Conservation (phyloP, 805 yeast species). For the Wilhelminamyces savonicus region DNA sequence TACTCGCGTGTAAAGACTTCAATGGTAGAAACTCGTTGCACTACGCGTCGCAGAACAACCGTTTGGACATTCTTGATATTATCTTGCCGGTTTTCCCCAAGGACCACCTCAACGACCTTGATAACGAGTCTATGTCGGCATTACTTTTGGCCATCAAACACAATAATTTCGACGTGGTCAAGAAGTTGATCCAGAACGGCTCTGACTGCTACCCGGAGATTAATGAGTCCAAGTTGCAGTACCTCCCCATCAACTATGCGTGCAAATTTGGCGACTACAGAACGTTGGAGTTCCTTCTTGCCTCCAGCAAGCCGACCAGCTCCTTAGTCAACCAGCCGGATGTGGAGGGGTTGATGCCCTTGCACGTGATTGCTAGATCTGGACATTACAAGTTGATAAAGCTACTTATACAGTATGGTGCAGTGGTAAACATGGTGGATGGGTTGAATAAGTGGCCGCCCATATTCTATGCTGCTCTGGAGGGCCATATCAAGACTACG, state of each 20-base stretch:
- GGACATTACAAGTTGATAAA: conserved; percentile 71
- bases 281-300: conserved; percentile 59
- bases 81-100: conserved; percentile 34
- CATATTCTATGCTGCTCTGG: conserved; percentile 80
- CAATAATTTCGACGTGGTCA: conserved; percentile 43
- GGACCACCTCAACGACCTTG: conserved; percentile 44
- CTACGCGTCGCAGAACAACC: conserved; percentile 64
- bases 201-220: conserved; percentile 37
- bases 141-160: conserved; percentile 71
- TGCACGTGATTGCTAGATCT: conserved; percentile 82
- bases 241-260: conserved; percentile 77
- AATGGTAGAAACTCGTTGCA: conserved; percentile 82
- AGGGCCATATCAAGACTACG: conserved; percentile 72
- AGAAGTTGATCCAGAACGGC: conserved; percentile 26
- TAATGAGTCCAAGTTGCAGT: conserved; percentile 50
- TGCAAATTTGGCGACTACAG: conserved; percentile 77
- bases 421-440: conserved; percentile 70
- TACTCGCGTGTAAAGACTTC: conserved; percentile 44
- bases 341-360: conserved; percentile 84
- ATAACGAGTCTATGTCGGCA: conserved; percentile 78
- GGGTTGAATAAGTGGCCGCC: conserved; percentile 93
- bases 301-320: conserved; percentile 21
- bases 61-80: conserved; percentile 37
- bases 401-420: conserved; percentile 63
- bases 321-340: conserved; percentile 47